Percentiles rank a stretch among this genome's conserved stretches.
Evolutionary conservation across 2,329 filamentous ascomycete genomes (phyloP).

Genomic region (Penicillium sp.): DNA sequence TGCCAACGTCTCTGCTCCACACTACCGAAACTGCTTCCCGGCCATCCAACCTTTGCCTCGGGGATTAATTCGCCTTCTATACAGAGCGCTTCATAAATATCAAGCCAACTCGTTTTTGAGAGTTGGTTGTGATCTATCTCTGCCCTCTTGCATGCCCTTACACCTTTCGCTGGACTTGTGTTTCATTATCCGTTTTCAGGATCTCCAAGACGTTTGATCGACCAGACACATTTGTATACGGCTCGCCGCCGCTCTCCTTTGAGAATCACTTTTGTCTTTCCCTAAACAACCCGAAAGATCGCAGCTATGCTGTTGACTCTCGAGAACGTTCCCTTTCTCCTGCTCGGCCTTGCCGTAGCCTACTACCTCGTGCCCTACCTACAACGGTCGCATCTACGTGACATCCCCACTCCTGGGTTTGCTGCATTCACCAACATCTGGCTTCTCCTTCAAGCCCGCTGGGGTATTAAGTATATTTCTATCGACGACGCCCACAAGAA

Average conservation of each 20-base stretch:
- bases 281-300: conserved; percentile 1
- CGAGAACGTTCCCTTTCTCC: conserved; percentile 36
- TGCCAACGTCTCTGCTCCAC: conserved; percentile 5
- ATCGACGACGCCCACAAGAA: conserved; percentile 76
- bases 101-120: neutral
- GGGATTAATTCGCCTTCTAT: conserved; percentile 8
- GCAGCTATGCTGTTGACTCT: conserved; percentile 33
- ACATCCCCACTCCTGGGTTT: conserved; percentile 54
- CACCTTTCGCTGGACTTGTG: neutral
- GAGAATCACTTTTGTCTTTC: neutral
- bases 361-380: conserved; percentile 62
- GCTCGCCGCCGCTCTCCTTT: neutral
- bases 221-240: neutral
- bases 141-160: neutral
- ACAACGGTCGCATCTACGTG: conserved; percentile 54
- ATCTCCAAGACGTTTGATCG: conserved; percentile 2
- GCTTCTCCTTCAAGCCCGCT: conserved; percentile 68
- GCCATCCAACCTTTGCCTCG: conserved; percentile 19
- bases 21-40: conserved; percentile 26
- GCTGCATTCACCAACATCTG: conserved; percentile 76
- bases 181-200: neutral
- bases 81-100: conserved; percentile 19
- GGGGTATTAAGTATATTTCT: conserved; percentile 63
- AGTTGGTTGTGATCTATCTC: neutral
- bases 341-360: conserved; percentile 53